Evolutionary conservation across 2,329 filamentous ascomycete genomes (phyloP), one percentile per base, ranked within the genome.

Genomic region (Massarina eburnea): DNA sequence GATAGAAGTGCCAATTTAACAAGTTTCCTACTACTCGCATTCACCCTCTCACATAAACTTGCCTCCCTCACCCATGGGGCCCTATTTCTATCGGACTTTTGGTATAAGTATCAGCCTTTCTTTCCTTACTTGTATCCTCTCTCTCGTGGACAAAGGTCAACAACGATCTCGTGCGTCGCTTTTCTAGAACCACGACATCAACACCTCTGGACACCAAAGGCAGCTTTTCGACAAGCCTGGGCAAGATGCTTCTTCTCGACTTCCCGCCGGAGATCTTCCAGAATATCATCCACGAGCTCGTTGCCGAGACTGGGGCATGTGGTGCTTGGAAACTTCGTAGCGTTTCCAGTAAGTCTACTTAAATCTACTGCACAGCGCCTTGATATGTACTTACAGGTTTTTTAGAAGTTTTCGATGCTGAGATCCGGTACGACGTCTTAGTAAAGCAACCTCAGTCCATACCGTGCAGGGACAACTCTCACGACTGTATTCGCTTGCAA

Each of bases 241-340:
- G 12, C 12, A 35, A 19, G 7, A 37, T 30, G 38, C 15, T 44
- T 24, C 38, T 51, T 8, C 44, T 48, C 14, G 41, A 51, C 10
- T 39, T 41, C 14, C 48, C 48, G 3, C 35, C 34, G 17, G 48
- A 51, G 44, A 17, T 51, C 27, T 45, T 48, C 39, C 34, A 45
- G 12, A 29, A 19, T 12, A 30, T 51, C 18, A 27, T 45, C 24
- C 38, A 51, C 21, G 36, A 44, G 33, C 45, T 51, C 3, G 44
- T 45, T 4, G 7, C 12, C 4, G 38, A 44, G 8, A 21, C 42
- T 6, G 48, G 48, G 4, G 24, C 42, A 8, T n/a, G n/a, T 10
- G 34, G 33, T 27, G 41, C 44, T 2, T 51, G 48, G 48, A 41
- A 45, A 21, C 17, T 34, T 5, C 44, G 48, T 6, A 14, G 9